Evolutionary conservation across 1,284 basidiomycete genomes (phyloP).

Genomic region (Melampsora americana): DNA sequence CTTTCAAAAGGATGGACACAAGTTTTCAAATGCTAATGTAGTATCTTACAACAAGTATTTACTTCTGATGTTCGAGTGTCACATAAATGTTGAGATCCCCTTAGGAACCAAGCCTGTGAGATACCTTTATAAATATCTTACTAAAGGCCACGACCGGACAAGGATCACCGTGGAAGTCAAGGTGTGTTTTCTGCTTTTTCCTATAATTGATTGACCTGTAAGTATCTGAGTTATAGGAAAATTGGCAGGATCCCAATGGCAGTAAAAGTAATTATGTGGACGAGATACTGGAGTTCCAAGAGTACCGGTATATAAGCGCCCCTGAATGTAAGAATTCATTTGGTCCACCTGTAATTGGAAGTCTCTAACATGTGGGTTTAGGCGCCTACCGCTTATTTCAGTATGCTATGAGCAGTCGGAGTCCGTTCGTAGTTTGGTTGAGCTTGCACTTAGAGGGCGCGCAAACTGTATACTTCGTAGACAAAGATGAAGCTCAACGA

Average conservation of each 20-base stretch:
- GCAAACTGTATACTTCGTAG: background rate
- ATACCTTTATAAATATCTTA: conserved; percentile 3
- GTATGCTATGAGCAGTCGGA: background rate
- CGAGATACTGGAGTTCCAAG: background rate
- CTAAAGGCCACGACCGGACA: background rate
- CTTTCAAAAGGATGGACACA: background rate
- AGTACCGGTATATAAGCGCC: background rate
- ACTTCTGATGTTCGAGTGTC: background rate
- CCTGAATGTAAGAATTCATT: background rate
- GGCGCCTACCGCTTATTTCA: conserved; percentile 2
- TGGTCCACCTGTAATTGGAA: no score
- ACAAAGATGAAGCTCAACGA: background rate
- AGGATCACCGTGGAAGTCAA: no score
- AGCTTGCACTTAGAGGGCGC: background rate
- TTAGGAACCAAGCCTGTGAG: background rate
- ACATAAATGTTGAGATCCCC: conserved; percentile 18
- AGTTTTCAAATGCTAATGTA: background rate
- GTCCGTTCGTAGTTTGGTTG: background rate
- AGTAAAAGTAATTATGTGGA: background rate
- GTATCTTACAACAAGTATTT: conserved; percentile 23
- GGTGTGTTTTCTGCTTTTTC: no score
- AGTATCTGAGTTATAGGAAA: no score
- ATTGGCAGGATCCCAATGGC: no score
- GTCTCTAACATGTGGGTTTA: no score
- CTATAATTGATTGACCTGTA: no score